phyloP scores from a whole-genome alignment of 805 yeast species.

The Zygotorulaspora florentina region DNA sequence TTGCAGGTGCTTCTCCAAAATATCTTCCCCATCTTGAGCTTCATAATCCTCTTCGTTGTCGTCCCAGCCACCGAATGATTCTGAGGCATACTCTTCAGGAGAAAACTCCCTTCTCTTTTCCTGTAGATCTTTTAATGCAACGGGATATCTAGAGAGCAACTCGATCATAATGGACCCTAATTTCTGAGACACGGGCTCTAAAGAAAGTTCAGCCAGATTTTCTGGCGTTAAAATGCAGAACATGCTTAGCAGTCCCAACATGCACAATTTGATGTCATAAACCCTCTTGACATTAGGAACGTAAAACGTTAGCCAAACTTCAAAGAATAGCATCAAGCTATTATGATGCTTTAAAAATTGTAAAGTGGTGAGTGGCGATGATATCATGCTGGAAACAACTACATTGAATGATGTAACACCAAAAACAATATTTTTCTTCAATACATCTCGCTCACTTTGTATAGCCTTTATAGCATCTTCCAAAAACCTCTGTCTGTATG shows the following conservation, averaged over 20 bases:
- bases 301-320: conserved; percentile 34
- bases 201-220: conserved; percentile 33
- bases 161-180: conserved; percentile 49
- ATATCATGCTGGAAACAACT: conserved; percentile 58
- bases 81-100: conserved; percentile 33
- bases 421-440: conserved; percentile 31
- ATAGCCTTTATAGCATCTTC: conserved; percentile 40
- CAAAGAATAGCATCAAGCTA: conserved; percentile 49
- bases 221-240: conserved; percentile 30
- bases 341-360: conserved; percentile 43
- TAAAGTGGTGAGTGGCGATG: conserved; percentile 55
- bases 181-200: conserved; percentile 41
- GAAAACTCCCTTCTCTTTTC: conserved; percentile 56
- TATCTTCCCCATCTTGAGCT: conserved; percentile 37
- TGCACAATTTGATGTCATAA: conserved; percentile 73
- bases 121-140: conserved; percentile 62
- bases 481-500: conserved; percentile 45
- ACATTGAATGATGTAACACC: conserved; percentile 44
- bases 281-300: conserved; percentile 60
- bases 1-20: conserved; percentile 42
- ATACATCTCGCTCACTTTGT: conserved; percentile 19
- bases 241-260: conserved; percentile 60
- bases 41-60: conserved; percentile 39
- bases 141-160: conserved; percentile 60
- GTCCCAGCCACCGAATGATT: conserved; percentile 30